Conservation (phyloP, 2,329 filamentous ascomycete species). For the Phyllosticta citrichinensis region DNA sequence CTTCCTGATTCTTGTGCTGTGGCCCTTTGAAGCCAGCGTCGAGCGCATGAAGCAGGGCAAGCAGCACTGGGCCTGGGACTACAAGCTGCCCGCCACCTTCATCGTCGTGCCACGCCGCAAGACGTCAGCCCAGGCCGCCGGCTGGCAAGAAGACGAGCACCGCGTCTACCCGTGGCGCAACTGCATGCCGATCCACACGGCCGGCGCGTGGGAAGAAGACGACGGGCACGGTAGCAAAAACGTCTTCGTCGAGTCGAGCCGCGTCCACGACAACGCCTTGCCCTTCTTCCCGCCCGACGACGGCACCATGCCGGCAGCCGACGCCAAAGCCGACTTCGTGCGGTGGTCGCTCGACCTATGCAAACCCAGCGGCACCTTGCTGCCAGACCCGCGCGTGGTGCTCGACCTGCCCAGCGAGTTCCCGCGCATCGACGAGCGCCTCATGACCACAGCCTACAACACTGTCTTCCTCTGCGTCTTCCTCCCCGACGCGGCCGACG, state of each 20-base stretch:
- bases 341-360: conserved; percentile 26
- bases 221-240: not conserved
- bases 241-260: conserved; percentile 21
- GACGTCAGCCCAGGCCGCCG: not conserved
- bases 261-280: conserved; percentile 27
- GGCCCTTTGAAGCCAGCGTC: conserved; percentile 19
- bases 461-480: conserved; percentile 24
- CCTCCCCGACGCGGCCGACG: conserved; percentile 14
- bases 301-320: conserved; percentile 17
- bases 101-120: conserved; percentile 17
- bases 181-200: conserved; percentile 27
- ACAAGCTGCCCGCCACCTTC: conserved; percentile 16
- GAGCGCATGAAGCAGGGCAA: conserved; percentile 21
- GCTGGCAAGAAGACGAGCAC: conserved; percentile 12
- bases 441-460: conserved; percentile 24
- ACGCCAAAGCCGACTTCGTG: conserved; percentile 28
- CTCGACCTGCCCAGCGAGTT: conserved; percentile 29
- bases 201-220: conserved; percentile 26
- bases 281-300: conserved; percentile 24
- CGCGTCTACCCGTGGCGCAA: conserved; percentile 14
- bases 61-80: conserved; percentile 23
- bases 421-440: conserved; percentile 32
- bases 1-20: conserved; percentile 20
- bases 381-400: conserved; percentile 21
- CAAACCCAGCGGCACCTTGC: conserved; percentile 13